Evolutionary conservation across 2,329 filamentous ascomycete genomes (phyloP), one percentile per base, ranked within the genome.

Genomic region (Cercospora sp.): DNA sequence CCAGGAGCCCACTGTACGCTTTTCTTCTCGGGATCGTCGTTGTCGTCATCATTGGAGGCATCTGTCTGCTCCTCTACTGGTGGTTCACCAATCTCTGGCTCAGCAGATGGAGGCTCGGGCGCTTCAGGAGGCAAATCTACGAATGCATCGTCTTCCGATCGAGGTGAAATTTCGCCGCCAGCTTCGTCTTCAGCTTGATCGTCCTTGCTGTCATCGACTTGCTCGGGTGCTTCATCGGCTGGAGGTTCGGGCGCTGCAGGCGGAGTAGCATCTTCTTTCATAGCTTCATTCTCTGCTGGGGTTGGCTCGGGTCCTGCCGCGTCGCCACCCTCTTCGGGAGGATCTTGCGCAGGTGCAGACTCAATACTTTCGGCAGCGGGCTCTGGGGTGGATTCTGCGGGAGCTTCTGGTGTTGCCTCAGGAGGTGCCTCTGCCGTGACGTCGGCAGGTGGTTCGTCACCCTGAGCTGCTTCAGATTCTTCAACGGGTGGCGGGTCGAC

Each of bases 1-100:
- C 71, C 74, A 28, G 74, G 73, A 16, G 75, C 74, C 37, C 75
- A 76, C 65, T 69, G 71, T 1, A 76, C 75, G 30, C 71, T 73
- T 57, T 75, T 76, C 43, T 74, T 72, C n/a, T 68, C 69, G 34
- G 65, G 60, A 26, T 71, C 70, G 12, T 70, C 70, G n/a, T 61
- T n/a, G 8, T 70, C 70, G 1, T 61, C 70, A 1, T 61, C 58
- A 51, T 66, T 63, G 28, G 63, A n/a, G 26, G 16, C 53, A 24
- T 1, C 21, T 18, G 61, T 21, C 16, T 64, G 9, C 18, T 64
- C 49, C 24, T 37, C 61, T 43, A 21, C 26, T 13, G 30, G 21
- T 9, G 34, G 43, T 24, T 67, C 62, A 18, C 18, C 30, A 13
- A 16, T 21, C 9, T 63, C 63, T n/a, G 61, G 49, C 10, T 30